Percentiles rank a stretch among this genome's conserved stretches.
Conservation (phyloP, 1,284 basidiomycete species). For the Xerocomus nothofagi region DNA sequence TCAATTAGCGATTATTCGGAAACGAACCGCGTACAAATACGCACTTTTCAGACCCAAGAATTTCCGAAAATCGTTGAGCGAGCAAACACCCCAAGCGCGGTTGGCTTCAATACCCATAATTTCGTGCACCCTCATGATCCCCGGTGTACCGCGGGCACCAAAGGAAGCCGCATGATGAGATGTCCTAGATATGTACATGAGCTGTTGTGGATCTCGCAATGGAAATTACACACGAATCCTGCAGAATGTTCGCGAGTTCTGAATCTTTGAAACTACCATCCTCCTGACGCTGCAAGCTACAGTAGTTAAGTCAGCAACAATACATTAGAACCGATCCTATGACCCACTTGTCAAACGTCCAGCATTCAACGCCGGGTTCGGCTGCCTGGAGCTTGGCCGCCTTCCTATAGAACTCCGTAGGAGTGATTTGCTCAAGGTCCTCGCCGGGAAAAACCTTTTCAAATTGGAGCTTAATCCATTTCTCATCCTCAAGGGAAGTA, state of each 20-base stretch:
- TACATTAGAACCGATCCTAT: background rate
- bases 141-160: slow-evolving; percentile 75
- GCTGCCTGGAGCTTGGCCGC: slow-evolving; percentile 40
- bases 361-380: slow-evolving; percentile 55
- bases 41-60: slow-evolving; percentile 74
- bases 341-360: slow-evolving; percentile 65
- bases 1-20: background rate
- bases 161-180: slow-evolving; percentile 76
- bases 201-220: background rate
- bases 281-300: slow-evolving; percentile 59
- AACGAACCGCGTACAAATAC: slow-evolving; percentile 16
- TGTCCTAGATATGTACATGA: slow-evolving; percentile 46
- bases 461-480: slow-evolving; percentile 60
- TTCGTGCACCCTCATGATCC: slow-evolving; percentile 74
- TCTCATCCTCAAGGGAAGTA: slow-evolving; percentile 64
- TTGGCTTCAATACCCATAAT: slow-evolving; percentile 81
- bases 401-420: slow-evolving; percentile 58
- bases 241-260: slow-evolving; percentile 68
- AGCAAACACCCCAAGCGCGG: slow-evolving; percentile 80
- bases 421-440: slow-evolving; percentile 51
- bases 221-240: slow-evolving; percentile 55
- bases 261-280: slow-evolving; percentile 68
- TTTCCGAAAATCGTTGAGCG: slow-evolving; percentile 83
- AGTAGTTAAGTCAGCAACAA: slow-evolving; percentile 3
- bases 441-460: slow-evolving; percentile 54